Conservation (phyloP, 768 basidiomycete genomes). For the Trametes cingulata region DNA sequence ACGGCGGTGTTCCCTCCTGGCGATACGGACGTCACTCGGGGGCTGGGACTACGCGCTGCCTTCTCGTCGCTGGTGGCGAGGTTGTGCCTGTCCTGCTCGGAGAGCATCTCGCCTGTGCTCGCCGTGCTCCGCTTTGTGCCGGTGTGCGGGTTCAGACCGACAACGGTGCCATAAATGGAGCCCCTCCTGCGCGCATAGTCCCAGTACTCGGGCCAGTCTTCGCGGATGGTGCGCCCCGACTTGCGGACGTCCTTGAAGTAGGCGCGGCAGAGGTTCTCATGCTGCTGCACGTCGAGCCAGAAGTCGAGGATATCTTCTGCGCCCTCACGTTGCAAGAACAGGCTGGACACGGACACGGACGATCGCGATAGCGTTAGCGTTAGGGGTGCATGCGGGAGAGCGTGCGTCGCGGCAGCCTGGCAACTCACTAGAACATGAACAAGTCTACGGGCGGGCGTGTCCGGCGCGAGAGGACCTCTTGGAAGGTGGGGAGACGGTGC, state of each 20-base stretch:
- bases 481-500: conserved; percentile 82
- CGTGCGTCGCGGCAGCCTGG: conserved; percentile 14
- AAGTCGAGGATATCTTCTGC: conserved; percentile 97
- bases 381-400: conserved; percentile 2
- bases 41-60: conserved; percentile 59
- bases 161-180: conserved; percentile 89
- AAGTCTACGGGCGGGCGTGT: conserved; percentile 96
- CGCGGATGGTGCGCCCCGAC: conserved; percentile 87
- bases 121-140: conserved; percentile 76
- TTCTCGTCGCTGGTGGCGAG: conserved; percentile 54
- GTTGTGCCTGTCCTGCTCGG: conserved; percentile 70
- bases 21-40: conserved; percentile 50
- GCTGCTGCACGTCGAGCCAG: conserved; percentile 99
- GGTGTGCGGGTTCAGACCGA: conserved; percentile 66
- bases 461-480: conserved; percentile 87
- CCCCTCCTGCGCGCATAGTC: conserved; percentile 90
- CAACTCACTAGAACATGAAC: conserved; percentile 96
- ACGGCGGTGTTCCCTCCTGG: conserved; percentile 46
- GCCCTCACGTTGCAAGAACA: conserved; percentile 94
- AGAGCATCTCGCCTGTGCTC: conserved; percentile 72
- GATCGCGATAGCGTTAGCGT: conserved; percentile 4
- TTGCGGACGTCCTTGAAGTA: conserved; percentile 99
- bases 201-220: conserved; percentile 99
- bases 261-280: conserved; percentile 96
- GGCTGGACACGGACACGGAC: conserved; percentile 54